These are phyloP conservation scores for Aspergillus avenaceus DNA, from an alignment of 495 filamentous ascomycete species.

Conservation along the genomic window DNA sequence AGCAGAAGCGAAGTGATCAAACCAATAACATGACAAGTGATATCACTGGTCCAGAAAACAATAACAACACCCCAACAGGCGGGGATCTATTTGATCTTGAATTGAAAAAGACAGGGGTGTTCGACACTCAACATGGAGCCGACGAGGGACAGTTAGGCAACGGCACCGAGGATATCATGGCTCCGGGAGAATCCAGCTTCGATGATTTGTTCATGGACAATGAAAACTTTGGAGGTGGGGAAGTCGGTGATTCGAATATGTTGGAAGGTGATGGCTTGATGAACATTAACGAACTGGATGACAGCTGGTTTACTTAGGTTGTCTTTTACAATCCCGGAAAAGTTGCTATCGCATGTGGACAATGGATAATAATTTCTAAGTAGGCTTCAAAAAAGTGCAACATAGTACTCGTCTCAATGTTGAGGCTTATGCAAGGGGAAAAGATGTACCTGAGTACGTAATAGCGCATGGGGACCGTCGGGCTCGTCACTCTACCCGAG, in stretches of 20 bases:
- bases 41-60: constrained; percentile 27
- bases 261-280: constrained; percentile 40
- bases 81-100: constrained; percentile 44
- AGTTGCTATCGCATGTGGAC: not conserved
- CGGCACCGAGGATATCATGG: constrained; percentile 37
- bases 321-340: not conserved
- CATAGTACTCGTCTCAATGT: not conserved
- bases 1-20: constrained; percentile 15
- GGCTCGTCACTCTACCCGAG: not conserved
- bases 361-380: not conserved
- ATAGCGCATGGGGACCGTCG: constrained; percentile 2
- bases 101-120: constrained; percentile 27
- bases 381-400: not conserved
- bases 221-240: constrained; percentile 33
- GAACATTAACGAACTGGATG: constrained; percentile 42
- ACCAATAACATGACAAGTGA: constrained; percentile 18
- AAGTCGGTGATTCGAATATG: constrained; percentile 30
- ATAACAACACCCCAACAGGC: constrained; percentile 28
- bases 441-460: not conserved
- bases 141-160: constrained; percentile 5
- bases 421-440: not conserved
- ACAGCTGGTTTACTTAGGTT: constrained; percentile 40
- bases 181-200: constrained; percentile 44
- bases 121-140: not conserved
- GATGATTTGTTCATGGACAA: constrained; percentile 49